Evolutionary conservation across 805 yeast genomes (phyloP).

Genomic region (Saccharomycopsis fodiens): DNA sequence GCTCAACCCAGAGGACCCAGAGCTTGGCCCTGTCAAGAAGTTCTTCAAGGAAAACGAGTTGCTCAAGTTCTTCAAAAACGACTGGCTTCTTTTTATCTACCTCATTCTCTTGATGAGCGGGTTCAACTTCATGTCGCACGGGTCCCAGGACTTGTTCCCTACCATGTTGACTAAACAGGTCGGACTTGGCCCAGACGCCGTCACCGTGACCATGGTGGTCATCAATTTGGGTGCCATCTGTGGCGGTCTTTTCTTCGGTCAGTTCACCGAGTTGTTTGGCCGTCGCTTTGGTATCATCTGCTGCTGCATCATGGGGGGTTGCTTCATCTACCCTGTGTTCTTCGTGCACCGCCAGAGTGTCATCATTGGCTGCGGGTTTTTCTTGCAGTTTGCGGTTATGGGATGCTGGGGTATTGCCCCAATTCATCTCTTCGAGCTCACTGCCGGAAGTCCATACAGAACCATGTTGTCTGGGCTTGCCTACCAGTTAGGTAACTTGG

Average conservation of each 20-base stretch:
- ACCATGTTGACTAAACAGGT: conserved; percentile 44
- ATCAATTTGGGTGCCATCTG: conserved; percentile 51
- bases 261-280: conserved; percentile 46
- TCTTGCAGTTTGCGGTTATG: conserved; percentile 56
- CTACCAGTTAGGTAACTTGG: conserved; percentile 63
- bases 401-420: conserved; percentile 69
- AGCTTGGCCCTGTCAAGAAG: conserved; percentile 29
- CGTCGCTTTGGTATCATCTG: conserved; percentile 46
- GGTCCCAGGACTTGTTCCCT: conserved; percentile 57
- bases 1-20: conserved; percentile 26
- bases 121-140: conserved; percentile 55
- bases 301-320: conserved; percentile 51
- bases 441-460: conserved; percentile 52
- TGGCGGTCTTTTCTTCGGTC: conserved; percentile 53
- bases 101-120: conserved; percentile 55
- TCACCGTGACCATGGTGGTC: conserved; percentile 49
- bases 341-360: conserved; percentile 37
- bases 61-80: conserved; percentile 27
- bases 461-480: conserved; percentile 57
- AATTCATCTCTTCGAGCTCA: conserved; percentile 51
- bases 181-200: conserved; percentile 33
- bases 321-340: conserved; percentile 58
- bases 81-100: conserved; percentile 56
- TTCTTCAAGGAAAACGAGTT: conserved; percentile 3
- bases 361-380: conserved; percentile 52